phyloP scores from a whole-genome alignment of 2,329 filamentous ascomycete species.

The Pseudovirgaria hyperparasitica region DNA sequence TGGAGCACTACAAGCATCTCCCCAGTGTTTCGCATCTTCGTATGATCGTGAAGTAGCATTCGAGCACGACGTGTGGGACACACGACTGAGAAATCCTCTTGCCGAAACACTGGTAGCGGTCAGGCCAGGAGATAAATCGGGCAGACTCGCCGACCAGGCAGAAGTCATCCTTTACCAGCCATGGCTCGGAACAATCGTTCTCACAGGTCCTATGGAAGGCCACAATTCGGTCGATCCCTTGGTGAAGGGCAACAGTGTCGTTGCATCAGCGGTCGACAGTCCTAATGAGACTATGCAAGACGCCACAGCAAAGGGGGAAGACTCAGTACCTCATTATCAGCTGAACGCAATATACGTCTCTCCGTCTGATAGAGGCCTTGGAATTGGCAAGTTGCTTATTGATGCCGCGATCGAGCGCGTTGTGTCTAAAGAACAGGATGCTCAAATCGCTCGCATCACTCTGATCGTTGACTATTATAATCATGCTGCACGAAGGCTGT shows the following conservation, averaged over 20 bases:
- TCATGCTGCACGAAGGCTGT: slow-evolving; percentile 11
- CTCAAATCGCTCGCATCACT: slow-evolving; percentile 6
- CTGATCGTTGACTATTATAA: slow-evolving; percentile 15
- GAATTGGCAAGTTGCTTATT: slow-evolving; percentile 16
- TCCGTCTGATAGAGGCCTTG: slow-evolving; percentile 11
- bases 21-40: slow-evolving; percentile 10
- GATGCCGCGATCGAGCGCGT: slow-evolving; percentile 11
- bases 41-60: slow-evolving; percentile 7
- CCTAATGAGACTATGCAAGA: too few species aligned
- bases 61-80: slow-evolving; percentile 8
- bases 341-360: slow-evolving; percentile 18
- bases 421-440: slow-evolving; percentile 2
- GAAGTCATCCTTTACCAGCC: slow-evolving; percentile 1
- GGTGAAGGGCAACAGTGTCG: too few species aligned
- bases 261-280: too few species aligned
- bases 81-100: slow-evolving; percentile 7
- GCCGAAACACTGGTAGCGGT: slow-evolving; percentile 8
- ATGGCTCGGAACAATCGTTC: slow-evolving; percentile 9
- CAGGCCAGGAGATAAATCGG: background rate
- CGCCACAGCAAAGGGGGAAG: background rate
- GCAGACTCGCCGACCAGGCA: background rate
- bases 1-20: slow-evolving; percentile 7
- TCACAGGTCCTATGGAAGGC: slow-evolving; percentile 5
- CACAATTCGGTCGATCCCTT: background rate
- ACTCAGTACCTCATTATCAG: slow-evolving; percentile 8